phyloP scores from a whole-genome alignment of 1,139 yeast species.

The Blastobotrys raffinosifermentans region DNA sequence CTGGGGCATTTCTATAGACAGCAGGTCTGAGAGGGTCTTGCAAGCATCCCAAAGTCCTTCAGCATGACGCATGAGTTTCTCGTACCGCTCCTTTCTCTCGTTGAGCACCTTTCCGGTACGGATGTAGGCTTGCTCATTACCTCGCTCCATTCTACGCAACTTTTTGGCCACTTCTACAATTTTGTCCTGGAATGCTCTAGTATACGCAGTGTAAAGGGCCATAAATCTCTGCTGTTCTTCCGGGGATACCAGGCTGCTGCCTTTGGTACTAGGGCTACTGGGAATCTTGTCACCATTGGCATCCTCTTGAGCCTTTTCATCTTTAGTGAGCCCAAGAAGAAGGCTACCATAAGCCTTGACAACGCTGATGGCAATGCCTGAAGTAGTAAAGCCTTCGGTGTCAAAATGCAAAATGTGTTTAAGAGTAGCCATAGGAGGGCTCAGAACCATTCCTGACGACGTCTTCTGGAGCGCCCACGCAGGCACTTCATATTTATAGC shows the following conservation, averaged over 20 bases:
- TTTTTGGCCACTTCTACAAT: conserved; percentile 36
- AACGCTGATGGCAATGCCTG: conserved; percentile 46
- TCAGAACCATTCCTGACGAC: conserved; percentile 25
- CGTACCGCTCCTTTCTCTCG: conserved; percentile 43
- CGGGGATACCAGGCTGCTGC: conserved; percentile 15
- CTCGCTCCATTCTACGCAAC: conserved; percentile 35
- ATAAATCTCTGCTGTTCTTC: conserved; percentile 26
- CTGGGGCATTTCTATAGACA: conserved; percentile 33
- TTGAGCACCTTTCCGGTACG: conserved; percentile 62
- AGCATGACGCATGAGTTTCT: conserved; percentile 36
- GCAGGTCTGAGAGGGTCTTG: conserved; percentile 43
- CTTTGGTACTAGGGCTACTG: neutral
- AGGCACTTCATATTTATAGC: conserved; percentile 35
- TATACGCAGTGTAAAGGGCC: conserved; percentile 43
- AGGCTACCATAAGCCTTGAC: conserved; percentile 43
- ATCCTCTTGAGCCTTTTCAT: conserved; percentile 17
- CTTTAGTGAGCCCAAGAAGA: conserved; percentile 13
- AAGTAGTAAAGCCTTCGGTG: conserved; percentile 35
- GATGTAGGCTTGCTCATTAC: conserved; percentile 51
- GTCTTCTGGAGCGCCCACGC: conserved; percentile 33
- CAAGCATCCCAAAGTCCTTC: conserved; percentile 45
- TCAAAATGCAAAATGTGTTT: conserved; percentile 52
- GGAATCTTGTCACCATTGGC: neutral
- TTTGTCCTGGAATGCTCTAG: conserved; percentile 40
- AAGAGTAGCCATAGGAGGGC: conserved; percentile 45